Base-by-base conservation (phyloP, 1,139 yeast genomes). In the Geotrichum histeridarum region DNA sequence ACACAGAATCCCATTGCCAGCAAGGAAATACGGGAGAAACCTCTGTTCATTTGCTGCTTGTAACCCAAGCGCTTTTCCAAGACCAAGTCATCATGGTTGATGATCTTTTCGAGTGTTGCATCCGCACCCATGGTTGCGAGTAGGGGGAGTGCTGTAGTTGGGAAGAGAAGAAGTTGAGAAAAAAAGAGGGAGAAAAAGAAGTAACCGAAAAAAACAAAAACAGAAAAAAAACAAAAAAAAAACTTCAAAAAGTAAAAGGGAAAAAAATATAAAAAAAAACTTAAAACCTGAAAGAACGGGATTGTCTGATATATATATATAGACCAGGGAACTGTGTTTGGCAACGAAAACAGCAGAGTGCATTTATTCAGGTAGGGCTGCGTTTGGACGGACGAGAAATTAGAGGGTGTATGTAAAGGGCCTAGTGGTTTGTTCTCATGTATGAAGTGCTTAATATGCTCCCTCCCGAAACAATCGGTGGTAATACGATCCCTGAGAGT, bases 1-100 rank as follows among this genome's bases (percentile, higher is more conserved):
- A 57, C 55, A 31, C 59, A 57, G 47, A 57, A 57, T 8, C 59
- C 59, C 55, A 56, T 57, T 8, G 57, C 57, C 8, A 57, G 44
- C 18, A 57, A 50, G 14, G 59, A 57, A 41, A 57, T 37, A 7
- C 58, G 45, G 8, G 59, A 57, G 48, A 57, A 57, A 9, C 58
- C 48, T 8, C 59, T 47, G 14, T 53, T 37, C 51, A 57, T 44
- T 4, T 50, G 41, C 35, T 55, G 57, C 17, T 50, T 43, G 32
- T 57, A 57, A 6, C 59, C 59, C 30, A 57, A 42, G 14, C 52
- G 50, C 27, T 38, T 33, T 27, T 45, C 54, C n/a, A 51, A 36
- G 31, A 51, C 51, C 32, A 41, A 33, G 51, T 51, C 51, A 51
- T 51, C 54, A 27, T 51, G 50, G 31, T 46, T 22, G 37, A 51